Conservation (phyloP, 2,329 filamentous ascomycete genomes). For the Ophiosphaerella korrae region DNA sequence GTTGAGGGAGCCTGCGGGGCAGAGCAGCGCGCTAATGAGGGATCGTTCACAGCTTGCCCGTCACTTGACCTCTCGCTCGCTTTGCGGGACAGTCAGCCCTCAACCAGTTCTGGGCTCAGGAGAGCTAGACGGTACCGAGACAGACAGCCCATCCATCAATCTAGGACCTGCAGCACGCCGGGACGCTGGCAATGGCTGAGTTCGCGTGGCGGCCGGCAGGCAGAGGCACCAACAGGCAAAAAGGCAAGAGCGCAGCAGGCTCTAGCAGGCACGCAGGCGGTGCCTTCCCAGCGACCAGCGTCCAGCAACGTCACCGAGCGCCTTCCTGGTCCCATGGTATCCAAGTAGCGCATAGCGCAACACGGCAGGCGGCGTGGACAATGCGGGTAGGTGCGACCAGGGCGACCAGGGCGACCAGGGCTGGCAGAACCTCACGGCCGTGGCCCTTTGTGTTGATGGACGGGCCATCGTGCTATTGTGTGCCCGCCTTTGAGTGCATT, state of each 20-base stretch:
- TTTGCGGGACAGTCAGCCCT: constrained; percentile 22
- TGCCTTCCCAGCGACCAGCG: constrained; percentile 12
- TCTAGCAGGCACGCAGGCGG: constrained; percentile 14
- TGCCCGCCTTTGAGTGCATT: background rate
- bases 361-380: constrained; percentile 13
- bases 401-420: background rate
- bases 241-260: constrained; percentile 6
- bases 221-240: background rate
- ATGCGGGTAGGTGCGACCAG: constrained; percentile 7
- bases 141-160: background rate
- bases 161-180: constrained; percentile 11
- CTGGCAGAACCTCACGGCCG: background rate
- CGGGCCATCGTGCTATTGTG: too few species aligned
- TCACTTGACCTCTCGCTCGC: constrained; percentile 20
- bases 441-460: too few species aligned
- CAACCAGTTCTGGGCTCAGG: constrained; percentile 20
- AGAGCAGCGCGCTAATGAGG: constrained; percentile 19
- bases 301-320: constrained; percentile 32
- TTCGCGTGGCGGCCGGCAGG: constrained; percentile 15
- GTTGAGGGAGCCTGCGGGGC: constrained; percentile 31
- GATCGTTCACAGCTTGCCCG: constrained; percentile 13
- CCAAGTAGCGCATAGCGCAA: background rate
- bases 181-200: constrained; percentile 8
- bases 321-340: constrained; percentile 3
- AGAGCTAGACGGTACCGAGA: background rate